phyloP scores from a whole-genome alignment of 179 eudicot species.

The Camellia oleifera region DNA sequence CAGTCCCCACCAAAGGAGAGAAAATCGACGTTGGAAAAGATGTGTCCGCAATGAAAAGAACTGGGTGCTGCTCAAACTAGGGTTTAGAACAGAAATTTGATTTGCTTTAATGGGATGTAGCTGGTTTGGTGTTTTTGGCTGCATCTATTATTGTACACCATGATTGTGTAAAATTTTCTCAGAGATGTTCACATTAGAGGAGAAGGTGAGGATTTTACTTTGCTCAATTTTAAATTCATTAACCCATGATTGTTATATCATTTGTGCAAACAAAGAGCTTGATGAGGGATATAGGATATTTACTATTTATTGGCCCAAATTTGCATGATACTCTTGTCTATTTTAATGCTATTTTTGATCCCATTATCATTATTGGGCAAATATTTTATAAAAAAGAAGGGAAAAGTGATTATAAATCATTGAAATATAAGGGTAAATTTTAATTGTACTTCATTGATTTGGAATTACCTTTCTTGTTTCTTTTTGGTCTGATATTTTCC shows the following conservation, averaged over 20 bases:
- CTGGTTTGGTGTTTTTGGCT: conserved; percentile 8
- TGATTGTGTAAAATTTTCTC: conserved; percentile 13
- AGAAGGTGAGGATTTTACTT: neutral
- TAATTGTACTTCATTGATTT: too few species aligned
- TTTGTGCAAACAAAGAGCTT: neutral
- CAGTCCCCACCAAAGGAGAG: conserved; percentile 46
- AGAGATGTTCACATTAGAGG: neutral
- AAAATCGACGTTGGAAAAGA: conserved; percentile 52
- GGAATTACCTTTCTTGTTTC: too few species aligned
- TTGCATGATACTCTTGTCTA: neutral
- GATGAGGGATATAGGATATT: neutral
- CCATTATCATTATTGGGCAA: too few species aligned
- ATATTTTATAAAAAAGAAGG: too few species aligned
- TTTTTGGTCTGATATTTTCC: too few species aligned
- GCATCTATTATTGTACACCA: neutral
- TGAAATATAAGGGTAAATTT: too few species aligned
- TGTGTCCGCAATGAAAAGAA: conserved; percentile 50
- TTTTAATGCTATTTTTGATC: neutral
- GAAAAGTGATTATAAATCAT: too few species aligned
- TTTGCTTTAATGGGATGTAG: conserved; percentile 1
- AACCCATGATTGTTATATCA: neutral
- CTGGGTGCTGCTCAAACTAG: conserved; percentile 53
- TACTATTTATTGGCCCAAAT: neutral
- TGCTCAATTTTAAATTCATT: neutral
- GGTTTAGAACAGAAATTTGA: conserved; percentile 4